Conservation (phyloP, 169 alveolate genomes). For the Cryptosporidium parvum region DNA sequence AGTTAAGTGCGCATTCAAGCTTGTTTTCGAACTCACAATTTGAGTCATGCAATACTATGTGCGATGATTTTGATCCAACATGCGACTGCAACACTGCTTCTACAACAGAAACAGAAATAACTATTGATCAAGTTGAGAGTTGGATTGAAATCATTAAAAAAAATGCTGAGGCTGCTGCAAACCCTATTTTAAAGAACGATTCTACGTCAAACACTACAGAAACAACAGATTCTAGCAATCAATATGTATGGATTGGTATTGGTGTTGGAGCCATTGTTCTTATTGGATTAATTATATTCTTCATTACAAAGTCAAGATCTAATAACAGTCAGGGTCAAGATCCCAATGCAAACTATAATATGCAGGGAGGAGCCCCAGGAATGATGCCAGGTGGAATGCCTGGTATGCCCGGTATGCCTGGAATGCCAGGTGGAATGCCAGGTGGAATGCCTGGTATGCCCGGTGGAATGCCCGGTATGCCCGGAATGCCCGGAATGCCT, state of each 20-base stretch:
- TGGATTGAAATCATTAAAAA: conserved; percentile 39
- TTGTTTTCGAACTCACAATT: conserved; percentile 14
- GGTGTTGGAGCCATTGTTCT: conserved; percentile 44
- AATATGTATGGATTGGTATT: conserved; percentile 65
- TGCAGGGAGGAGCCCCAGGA: conserved; percentile 72
- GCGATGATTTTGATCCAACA: conserved; percentile 71
- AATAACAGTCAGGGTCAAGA: conserved; percentile 12
- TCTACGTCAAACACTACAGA: background rate
- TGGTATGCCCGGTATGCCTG: conserved; percentile 42
- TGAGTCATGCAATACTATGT: conserved; percentile 61
- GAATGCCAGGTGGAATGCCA: conserved; percentile 63
- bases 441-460: conserved; percentile 40
- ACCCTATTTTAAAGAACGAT: conserved; percentile 30
- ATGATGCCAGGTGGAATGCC: conserved; percentile 75
- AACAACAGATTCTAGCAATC: conserved; percentile 14
- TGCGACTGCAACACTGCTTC: conserved; percentile 50
- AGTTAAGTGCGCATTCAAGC: conserved; percentile 30
- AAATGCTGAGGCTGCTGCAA: conserved; percentile 58
- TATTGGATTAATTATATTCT: conserved; percentile 34
- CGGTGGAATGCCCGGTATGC: conserved; percentile 41
- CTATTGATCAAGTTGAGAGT: conserved; percentile 48
- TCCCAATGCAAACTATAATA: conserved; percentile 9
- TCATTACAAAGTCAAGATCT: conserved; percentile 36
- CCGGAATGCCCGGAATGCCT: conserved; percentile 19
- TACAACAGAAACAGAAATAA: conserved; percentile 29